Evolutionary conservation across 345 rosid species (phyloP).

Genomic region (Rhodamnia rubescens): DNA sequence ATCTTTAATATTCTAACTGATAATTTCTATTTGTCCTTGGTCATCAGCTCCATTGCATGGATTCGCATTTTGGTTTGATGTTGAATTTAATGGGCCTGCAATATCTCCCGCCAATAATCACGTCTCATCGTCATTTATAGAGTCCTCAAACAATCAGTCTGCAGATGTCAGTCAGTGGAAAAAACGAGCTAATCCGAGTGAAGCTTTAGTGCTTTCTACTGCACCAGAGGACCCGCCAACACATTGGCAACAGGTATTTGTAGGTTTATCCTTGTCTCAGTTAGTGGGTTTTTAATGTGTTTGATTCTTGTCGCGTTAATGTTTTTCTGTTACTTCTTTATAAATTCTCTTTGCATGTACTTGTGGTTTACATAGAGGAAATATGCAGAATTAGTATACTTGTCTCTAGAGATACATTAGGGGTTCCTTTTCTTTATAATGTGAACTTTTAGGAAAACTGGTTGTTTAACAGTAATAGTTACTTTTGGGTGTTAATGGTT

Average conservation of each 20-base stretch:
- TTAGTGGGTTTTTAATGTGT: background rate
- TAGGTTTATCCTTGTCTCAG: background rate
- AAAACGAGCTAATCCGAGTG: slow-evolving; percentile 60
- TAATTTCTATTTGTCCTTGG: slow-evolving; percentile 3
- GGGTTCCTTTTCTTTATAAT: background rate
- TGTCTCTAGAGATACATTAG: background rate
- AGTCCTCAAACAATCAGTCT: slow-evolving; percentile 22
- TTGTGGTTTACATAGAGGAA: background rate
- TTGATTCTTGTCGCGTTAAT: background rate
- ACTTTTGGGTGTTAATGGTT: background rate
- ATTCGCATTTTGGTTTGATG: slow-evolving; percentile 98
- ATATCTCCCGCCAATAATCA: slow-evolving; percentile 27
- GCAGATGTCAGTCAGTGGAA: slow-evolving; percentile 46
- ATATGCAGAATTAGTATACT: background rate
- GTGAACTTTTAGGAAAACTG: background rate
- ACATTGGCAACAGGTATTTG: slow-evolving; percentile 92
- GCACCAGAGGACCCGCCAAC: slow-evolving; percentile 93
- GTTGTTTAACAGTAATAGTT: background rate
- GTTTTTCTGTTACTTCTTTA: background rate
- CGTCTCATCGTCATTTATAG: slow-evolving; percentile 10
- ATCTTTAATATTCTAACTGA: background rate
- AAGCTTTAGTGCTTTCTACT: slow-evolving; percentile 68
- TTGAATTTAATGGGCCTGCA: slow-evolving; percentile 59
- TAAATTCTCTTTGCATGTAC: background rate
- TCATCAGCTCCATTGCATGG: slow-evolving; percentile 93